Base-by-base conservation (phyloP, 208 protist species). In the Crithidia fasciculata region DNA sequence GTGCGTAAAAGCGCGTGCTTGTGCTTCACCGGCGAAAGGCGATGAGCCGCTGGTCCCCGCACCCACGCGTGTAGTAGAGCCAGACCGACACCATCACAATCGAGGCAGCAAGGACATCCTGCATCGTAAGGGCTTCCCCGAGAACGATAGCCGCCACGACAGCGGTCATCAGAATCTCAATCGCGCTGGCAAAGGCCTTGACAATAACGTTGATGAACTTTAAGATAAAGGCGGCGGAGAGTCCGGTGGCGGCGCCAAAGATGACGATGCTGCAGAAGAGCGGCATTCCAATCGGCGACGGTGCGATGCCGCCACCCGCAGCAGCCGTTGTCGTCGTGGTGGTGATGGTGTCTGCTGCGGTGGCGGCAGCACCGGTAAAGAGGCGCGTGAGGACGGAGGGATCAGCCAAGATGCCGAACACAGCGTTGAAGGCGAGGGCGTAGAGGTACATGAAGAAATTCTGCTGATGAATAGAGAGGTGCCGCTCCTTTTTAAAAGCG, bases 371-470 rank as follows among this genome's bases (percentile, higher is more conserved):
- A 50, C 41, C 41, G 49, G 12, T 15, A 13, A 74, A 67, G 59
- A 41, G n/a, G 28, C 41, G 10, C 4, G 69, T 75, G 37, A 80
- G 4, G 15, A 74, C 44, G 28, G 75, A 50, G 2, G 83, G 83
- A 7, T 81, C 54, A 0, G 77, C 18, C 5, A 91, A 5, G 2
- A 93, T 10, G 55, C 80, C 84, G 43, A 90, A 69, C 1, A 84
- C 19, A 10, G 90, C n/a, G 69, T 95, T 95, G 66, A 93, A 93
- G 59, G 90, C 8, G 47, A 91, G 43, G 61, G 78, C 77, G 69
- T 88, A 93, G 36, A 88, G 81, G 74, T 95, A 93, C 85, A 93
- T 85, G 69, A 93, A 95, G 55, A 95, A 92, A 66, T 95, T 95
- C 72, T 92, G 88, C 45, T 84, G 66, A 60, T 93, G 84, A 61